These are phyloP conservation scores for Gossypium thurberi DNA, from an alignment of 345 rosid genomes.

Conservation along the genomic window DNA sequence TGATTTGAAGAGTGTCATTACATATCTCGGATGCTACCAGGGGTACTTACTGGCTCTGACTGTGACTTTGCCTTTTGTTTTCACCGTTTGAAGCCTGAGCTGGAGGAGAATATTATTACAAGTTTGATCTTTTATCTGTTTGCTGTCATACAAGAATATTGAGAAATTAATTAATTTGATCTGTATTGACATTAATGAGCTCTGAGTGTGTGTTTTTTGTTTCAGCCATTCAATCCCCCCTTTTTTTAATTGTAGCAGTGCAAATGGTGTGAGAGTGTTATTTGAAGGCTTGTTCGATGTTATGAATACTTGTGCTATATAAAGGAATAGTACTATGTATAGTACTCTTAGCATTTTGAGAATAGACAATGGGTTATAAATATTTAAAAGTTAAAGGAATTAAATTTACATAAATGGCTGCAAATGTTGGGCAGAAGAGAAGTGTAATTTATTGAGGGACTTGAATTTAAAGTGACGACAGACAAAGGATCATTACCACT, in stretches of 20 bases:
- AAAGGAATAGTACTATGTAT: no score
- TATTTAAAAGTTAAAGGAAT: no score
- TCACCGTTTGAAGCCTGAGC: background rate
- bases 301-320: background rate
- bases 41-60: background rate
- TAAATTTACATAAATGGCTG: background rate
- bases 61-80: background rate
- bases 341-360: no score
- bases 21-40: background rate
- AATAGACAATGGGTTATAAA: no score
- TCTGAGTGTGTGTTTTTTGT: background rate
- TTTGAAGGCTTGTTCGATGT: background rate
- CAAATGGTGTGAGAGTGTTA: background rate
- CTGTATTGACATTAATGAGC: background rate
- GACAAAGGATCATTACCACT: background rate
- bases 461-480: background rate
- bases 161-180: background rate
- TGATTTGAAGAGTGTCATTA: conserved; percentile 1
- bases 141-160: background rate
- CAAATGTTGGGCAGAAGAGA: background rate
- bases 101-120: background rate
- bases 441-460: background rate
- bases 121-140: background rate
- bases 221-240: conserved; percentile 5
- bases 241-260: background rate